phyloP scores from a whole-genome alignment of 495 filamentous ascomycete genomes.

The Penicillium tannophilum region DNA sequence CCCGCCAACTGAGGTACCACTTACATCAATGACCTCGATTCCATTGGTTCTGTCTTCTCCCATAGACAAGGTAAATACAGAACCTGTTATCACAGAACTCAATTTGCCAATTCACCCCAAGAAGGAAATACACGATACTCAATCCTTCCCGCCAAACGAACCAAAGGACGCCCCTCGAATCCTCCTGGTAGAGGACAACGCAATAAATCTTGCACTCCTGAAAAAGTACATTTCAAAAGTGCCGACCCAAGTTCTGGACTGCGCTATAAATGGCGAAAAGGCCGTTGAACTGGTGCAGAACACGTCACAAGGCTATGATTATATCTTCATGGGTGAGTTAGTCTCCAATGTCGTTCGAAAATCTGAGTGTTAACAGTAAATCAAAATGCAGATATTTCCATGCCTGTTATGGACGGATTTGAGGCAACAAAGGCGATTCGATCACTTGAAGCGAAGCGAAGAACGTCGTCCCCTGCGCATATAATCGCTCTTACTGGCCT shows the following conservation, averaged over 20 bases:
- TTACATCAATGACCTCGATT: neutral
- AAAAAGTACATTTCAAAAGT: constrained; percentile 46
- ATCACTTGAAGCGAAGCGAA: constrained; percentile 41
- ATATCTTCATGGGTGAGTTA: constrained; percentile 43
- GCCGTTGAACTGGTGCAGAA: constrained; percentile 34
- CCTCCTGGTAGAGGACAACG: constrained; percentile 66
- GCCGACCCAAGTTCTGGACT: constrained; percentile 28
- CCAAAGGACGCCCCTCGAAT: constrained; percentile 28
- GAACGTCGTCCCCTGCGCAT: constrained; percentile 28
- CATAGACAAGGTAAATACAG: neutral
- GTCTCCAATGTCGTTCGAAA: neutral
- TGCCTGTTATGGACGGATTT: constrained; percentile 67
- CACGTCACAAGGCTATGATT: constrained; percentile 31
- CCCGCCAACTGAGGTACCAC: neutral
- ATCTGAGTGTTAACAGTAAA: too few relatives aligned
- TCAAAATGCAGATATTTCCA: constrained; percentile 52
- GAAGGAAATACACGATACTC: neutral
- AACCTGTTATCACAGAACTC: neutral
- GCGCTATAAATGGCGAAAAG: constrained; percentile 39
- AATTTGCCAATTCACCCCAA: neutral
- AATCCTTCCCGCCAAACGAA: neutral
- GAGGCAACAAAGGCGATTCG: constrained; percentile 59
- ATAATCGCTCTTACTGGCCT: constrained; percentile 66
- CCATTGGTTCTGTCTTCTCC: neutral
- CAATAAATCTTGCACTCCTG: constrained; percentile 64